Evolutionary conservation across 495 filamentous ascomycete genomes (phyloP).

Genomic region (Podospora australis): DNA sequence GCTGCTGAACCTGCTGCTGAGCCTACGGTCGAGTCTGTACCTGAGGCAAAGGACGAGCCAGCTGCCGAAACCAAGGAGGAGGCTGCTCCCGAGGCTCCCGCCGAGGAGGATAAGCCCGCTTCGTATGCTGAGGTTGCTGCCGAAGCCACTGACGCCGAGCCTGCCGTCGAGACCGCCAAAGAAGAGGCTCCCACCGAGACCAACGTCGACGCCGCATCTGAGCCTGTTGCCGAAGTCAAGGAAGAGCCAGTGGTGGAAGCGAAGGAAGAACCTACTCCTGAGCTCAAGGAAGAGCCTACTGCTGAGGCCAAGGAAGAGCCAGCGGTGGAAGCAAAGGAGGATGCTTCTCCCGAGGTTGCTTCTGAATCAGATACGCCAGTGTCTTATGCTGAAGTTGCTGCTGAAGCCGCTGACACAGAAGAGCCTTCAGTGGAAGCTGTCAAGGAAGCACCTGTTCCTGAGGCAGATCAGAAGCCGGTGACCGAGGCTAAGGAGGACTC

Average conservation of each 20-base stretch:
- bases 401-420: slow-evolving; percentile 3
- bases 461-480: too few species aligned
- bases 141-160: neutral
- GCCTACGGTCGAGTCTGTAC: neutral
- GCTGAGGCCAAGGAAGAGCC: neutral
- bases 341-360: neutral
- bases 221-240: neutral
- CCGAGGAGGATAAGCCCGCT: neutral
- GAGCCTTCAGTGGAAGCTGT: neutral
- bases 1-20: neutral
- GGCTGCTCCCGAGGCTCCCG: neutral
- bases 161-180: neutral
- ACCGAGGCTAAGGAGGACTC: neutral
- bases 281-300: neutral
- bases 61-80: neutral
- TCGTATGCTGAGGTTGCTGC: neutral
- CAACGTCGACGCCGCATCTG: neutral
- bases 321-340: neutral
- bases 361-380: neutral
- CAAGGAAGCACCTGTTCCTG: neutral
- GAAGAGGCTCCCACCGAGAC: neutral
- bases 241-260: neutral
- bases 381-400: neutral
- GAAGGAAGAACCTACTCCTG: neutral
- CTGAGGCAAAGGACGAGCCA: slow-evolving; percentile 1